Conservation (phyloP, 331 rosid genomes). For the Malus hybrid region DNA sequence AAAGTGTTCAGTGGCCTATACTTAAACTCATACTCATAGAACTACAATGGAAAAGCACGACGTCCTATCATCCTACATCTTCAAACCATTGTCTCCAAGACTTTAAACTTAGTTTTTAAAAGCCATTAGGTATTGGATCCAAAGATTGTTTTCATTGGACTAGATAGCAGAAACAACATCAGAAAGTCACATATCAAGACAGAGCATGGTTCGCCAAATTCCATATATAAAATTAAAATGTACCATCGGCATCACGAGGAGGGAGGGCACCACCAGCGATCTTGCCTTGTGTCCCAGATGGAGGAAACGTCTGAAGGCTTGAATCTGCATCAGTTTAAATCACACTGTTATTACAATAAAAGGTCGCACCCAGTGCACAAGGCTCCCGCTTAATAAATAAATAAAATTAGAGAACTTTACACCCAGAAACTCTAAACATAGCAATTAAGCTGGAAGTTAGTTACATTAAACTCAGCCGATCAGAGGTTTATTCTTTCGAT, state of each 20-base stretch:
- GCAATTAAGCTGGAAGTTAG: neutral
- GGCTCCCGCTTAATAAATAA: too few species aligned
- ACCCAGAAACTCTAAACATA: neutral
- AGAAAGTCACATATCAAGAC: neutral
- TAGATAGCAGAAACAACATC: neutral
- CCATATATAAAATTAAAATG: neutral
- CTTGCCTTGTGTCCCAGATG: slow-evolving; percentile 71
- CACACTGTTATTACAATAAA: neutral
- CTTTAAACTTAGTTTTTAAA: neutral
- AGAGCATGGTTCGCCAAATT: neutral
- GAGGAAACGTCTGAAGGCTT: slow-evolving; percentile 85
- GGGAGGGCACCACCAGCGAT: slow-evolving; percentile 64
- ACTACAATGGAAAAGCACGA: neutral
- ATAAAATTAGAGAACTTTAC: neutral
- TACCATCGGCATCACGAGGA: slow-evolving; percentile 93
- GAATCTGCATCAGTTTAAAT: slow-evolving; percentile 49
- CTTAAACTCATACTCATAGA: neutral
- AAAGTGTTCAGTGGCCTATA: neutral
- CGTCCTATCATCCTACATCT: neutral
- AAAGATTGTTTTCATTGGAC: neutral
- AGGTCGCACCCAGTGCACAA: too few species aligned
- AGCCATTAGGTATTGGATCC: neutral
- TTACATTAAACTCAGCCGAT: neutral
- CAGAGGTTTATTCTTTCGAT: neutral
- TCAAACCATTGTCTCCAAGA: neutral